Conservation (phyloP, 2,329 filamentous ascomycete species). For the Massarina eburnea region DNA sequence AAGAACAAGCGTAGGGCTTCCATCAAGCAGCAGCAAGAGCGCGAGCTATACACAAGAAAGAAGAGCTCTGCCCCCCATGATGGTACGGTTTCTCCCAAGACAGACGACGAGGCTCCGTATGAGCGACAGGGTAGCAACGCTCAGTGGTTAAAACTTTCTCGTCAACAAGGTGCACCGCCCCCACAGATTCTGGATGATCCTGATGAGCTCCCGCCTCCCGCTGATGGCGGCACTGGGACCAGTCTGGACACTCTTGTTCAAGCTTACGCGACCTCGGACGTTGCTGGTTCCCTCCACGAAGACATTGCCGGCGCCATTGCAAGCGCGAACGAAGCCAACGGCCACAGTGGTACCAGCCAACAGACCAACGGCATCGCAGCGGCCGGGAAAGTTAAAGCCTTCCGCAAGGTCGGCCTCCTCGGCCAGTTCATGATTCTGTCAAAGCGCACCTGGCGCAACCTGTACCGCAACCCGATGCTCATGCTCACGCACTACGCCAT, state of each 20-base stretch:
- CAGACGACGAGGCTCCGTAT: constrained; percentile 61
- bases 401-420: constrained; percentile 75
- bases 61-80: constrained; percentile 60
- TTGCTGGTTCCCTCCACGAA: constrained; percentile 71
- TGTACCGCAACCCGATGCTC: constrained; percentile 95
- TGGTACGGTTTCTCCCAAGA: constrained; percentile 59
- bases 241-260: constrained; percentile 81
- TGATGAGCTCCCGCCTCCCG: constrained; percentile 62
- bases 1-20: constrained; percentile 75
- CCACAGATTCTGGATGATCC: constrained; percentile 70
- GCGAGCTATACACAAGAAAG: constrained; percentile 85
- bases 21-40: constrained; percentile 81
- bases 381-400: constrained; percentile 71
- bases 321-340: constrained; percentile 67
- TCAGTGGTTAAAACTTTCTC: constrained; percentile 63
- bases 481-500: constrained; percentile 99
- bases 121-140: constrained; percentile 54
- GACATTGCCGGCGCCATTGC: constrained; percentile 74
- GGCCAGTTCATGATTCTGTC: constrained; percentile 90
- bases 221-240: constrained; percentile 60
- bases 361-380: constrained; percentile 55
- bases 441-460: constrained; percentile 89
- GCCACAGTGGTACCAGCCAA: constrained; percentile 58
- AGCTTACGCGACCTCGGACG: constrained; percentile 75
- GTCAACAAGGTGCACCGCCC: constrained; percentile 55